phyloP scores from a whole-genome alignment of 805 yeast species.

The Candida hungchunana region DNA sequence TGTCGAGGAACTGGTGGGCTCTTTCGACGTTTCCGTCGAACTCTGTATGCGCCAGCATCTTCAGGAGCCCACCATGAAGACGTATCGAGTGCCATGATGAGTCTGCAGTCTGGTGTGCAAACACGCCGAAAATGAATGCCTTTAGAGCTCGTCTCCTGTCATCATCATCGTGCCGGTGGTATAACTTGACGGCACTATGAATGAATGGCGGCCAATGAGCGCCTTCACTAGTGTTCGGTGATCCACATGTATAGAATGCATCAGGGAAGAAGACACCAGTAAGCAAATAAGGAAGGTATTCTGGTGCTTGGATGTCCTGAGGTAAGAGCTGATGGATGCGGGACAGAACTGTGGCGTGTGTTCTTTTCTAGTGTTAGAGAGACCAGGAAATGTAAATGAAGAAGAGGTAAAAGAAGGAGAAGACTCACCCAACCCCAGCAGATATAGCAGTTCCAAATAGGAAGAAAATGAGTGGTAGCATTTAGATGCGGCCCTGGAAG shows the following conservation, averaged over 20 bases:
- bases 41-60: conserved; percentile 46
- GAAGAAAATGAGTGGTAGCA: too few species aligned
- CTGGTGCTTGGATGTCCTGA: conserved; percentile 23
- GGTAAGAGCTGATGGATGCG: conserved; percentile 32
- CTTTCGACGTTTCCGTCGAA: conserved; percentile 43
- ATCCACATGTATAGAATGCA: conserved; percentile 56
- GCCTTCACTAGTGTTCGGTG: conserved; percentile 51
- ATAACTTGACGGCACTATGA: conserved; percentile 39
- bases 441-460: conserved; percentile 4
- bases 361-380: conserved; percentile 13
- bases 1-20: conserved; percentile 56
- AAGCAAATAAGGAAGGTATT: conserved; percentile 31
- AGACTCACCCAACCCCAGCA: conserved; percentile 9
- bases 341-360: conserved; percentile 35
- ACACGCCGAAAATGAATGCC: conserved; percentile 54
- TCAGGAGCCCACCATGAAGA: conserved; percentile 50
- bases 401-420: neutral
- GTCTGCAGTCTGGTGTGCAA: conserved; percentile 62
- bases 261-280: conserved; percentile 72
- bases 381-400: conserved; percentile 1
- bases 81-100: conserved; percentile 65
- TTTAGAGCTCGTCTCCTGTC: conserved; percentile 30
- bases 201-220: conserved; percentile 72
- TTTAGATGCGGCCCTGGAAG: too few species aligned
- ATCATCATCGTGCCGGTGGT: conserved; percentile 20